Evolutionary conservation across 2,329 filamentous ascomycete species (phyloP).

Genomic region (Trichophyton verrucosum): DNA sequence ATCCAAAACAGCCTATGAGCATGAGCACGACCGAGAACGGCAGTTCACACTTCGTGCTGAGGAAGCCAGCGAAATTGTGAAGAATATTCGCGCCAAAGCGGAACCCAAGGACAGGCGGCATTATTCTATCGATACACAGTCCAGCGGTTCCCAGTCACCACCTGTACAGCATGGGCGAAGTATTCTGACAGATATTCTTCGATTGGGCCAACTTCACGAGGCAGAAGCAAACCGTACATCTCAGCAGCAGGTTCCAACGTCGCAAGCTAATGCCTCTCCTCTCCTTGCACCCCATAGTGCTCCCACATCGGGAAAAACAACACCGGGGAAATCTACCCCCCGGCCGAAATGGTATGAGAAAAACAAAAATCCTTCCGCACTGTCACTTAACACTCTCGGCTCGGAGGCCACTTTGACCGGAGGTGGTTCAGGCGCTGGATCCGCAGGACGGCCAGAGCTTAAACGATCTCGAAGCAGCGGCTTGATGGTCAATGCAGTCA

Average conservation of each 20-base stretch:
- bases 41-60: not conserved
- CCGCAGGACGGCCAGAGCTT: conserved; percentile 16
- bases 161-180: not conserved
- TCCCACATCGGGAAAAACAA: not conserved
- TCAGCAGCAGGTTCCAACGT: not conserved
- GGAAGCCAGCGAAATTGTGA: not conserved
- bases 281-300: conserved; percentile 14
- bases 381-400: conserved; percentile 20
- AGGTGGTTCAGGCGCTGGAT: not conserved
- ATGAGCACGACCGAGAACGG: not conserved
- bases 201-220: conserved; percentile 18
- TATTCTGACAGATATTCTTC: conserved; percentile 1
- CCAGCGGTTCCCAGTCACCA: not conserved
- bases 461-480: conserved; percentile 28
- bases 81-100: not conserved
- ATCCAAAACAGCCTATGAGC: not conserved
- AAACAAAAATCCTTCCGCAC: conserved; percentile 23
- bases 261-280: not conserved
- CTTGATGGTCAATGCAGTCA: conserved; percentile 19
- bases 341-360: conserved; percentile 30
- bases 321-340: not conserved
- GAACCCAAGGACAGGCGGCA: not conserved
- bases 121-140: not conserved
- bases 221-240: conserved; percentile 12
- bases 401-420: conserved; percentile 9